A percentile compares a stretch with the other conserved stretches of the same genome.
Evolutionary conservation across 1,284 basidiomycete genomes (phyloP).

Genomic region (Inonotus hispidus): DNA sequence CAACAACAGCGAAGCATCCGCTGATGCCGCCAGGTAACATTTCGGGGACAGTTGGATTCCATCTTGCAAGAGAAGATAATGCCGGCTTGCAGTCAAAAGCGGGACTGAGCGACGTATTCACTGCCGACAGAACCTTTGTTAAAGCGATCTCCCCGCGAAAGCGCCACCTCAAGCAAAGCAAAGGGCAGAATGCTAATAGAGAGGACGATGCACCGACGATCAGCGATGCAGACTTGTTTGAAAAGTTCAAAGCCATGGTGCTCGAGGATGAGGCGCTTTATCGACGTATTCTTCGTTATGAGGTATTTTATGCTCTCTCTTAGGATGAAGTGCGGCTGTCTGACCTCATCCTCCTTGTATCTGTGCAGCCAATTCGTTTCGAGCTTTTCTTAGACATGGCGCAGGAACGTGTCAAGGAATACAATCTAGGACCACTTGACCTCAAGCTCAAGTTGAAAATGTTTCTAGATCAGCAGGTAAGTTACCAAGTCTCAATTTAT

Average conservation of each 20-base stretch:
- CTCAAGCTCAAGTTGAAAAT: constrained; percentile 38
- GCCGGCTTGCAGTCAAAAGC: too few relatives aligned
- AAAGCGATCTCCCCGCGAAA: not conserved
- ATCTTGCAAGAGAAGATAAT: too few relatives aligned
- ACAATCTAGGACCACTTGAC: constrained; percentile 30
- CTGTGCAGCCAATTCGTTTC: constrained; percentile 51
- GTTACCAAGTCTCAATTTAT: not conserved
- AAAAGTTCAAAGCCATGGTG: constrained; percentile 39
- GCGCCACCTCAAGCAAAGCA: constrained; percentile 15
- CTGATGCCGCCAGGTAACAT: too few relatives aligned
- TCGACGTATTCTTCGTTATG: constrained; percentile 54
- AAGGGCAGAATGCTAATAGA: constrained; percentile 17
- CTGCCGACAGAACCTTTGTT: not conserved
- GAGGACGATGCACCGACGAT: constrained; percentile 12
- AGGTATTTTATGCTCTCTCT: constrained; percentile 37
- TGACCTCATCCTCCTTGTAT: too few relatives aligned
- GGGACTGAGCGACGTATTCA: too few relatives aligned
- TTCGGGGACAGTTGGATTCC: too few relatives aligned
- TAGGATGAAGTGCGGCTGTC: not conserved
- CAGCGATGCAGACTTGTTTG: constrained; percentile 35
- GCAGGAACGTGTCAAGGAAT: constrained; percentile 21
- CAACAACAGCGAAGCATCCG: too few relatives aligned
- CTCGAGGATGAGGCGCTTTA: constrained; percentile 42
- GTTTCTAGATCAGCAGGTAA: constrained; percentile 57
- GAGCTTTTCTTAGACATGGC: constrained; percentile 42